Evolutionary conservation across 2,329 filamentous ascomycete species (phyloP), one percentile per base, ranked within the genome.

Genomic region (Trichoderma sp.): DNA sequence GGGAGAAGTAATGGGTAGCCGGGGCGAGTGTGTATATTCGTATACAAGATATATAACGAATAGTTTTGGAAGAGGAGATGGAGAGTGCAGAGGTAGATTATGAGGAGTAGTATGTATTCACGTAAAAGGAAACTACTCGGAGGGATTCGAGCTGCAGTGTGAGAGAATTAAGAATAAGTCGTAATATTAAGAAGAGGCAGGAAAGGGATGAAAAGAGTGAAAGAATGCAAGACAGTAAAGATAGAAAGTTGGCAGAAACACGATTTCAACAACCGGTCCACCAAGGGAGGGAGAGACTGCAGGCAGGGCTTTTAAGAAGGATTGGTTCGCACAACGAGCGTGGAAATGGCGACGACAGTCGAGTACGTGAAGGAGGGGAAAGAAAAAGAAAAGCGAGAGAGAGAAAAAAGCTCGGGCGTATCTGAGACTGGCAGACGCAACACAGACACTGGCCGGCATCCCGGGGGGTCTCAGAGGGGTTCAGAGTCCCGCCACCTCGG

Each of bases 351-450:
- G 63, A 65, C 27, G 48, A 65, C 42, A 48, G 19, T 65, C 52
- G 63, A 65, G 63, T 45, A 48, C 37, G 50, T 39, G 37, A 65
- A 32, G 22, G 19, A 65, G 27, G 37, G 29, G 22, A 57, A 8
- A 34, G 17, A 29, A 34, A 56, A 64, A 64, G 34, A 34, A 54
- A 32, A 63, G 25, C 56, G 12, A 57, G 22, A 25, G 32, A 45
- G 8, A 53, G n/a, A 56, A 48, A 57, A 56, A 57, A 17, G 63
- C 52, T 65, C 63, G 63, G 42, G 63, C 52, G 35, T 34, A 39
- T 57, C 63, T 57, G 29, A 57, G 63, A 65, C 63, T 65, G 63
- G 32, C 52, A 65, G 63, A 65, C 35, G 63, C 48, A 56, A 57
- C 63, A 65, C 50, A 57, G 63, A 65, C 52, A 27, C 54, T 32